Evolutionary conservation across 768 basidiomycete genomes (phyloP), one percentile per base, ranked within the genome.

Genomic region (Pleurotus giganteus): DNA sequence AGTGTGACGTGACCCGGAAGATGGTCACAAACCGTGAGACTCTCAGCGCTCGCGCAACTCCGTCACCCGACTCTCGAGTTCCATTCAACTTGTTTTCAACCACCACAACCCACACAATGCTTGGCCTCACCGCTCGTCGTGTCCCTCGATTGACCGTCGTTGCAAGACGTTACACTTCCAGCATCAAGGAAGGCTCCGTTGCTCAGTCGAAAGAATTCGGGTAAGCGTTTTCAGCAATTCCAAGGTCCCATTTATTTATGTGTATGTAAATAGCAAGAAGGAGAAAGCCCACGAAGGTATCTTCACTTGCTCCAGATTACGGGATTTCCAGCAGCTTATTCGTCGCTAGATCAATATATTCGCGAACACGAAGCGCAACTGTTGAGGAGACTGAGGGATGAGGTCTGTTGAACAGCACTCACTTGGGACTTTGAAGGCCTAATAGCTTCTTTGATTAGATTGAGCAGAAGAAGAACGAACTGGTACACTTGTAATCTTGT

Each of bases 211-310:
- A 69, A 66, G 82, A 76, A 49, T 89, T 89, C 72, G 77, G 75
- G 88, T 86, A 50, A n/a, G 69, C n/a, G 7, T 67, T 13, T 36
- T 11, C 44, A 39, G 37, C 54, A 23, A 57, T 54, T 60, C 61
- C 60, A 56, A 47, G 43, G 34, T 65, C 64, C 47, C 53, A 57
- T 58, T 56, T 59, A 13, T 51, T 43, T 17, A 66, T 50, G 13
- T 53, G 57, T 37, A 67, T 32, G 13, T 45, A 24, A 36, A 37
- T 66, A 90, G 88, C 63, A 82, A 83, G 69, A 89, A 82, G 69
- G 88, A 89, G 68, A 84, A 79, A 65, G 88, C 87, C 17, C 80
- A 87, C 49, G 88, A 90, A 55, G 66, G 69, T 68, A 9, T 6
- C 19, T 9, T 12, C n/a, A 13, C 6, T 21, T n/a, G 23, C 13